Evolutionary conservation across 441 rosid genomes (phyloP), one percentile per base, ranked within the genome.

Genomic region (Arabidopsis hybrid): DNA sequence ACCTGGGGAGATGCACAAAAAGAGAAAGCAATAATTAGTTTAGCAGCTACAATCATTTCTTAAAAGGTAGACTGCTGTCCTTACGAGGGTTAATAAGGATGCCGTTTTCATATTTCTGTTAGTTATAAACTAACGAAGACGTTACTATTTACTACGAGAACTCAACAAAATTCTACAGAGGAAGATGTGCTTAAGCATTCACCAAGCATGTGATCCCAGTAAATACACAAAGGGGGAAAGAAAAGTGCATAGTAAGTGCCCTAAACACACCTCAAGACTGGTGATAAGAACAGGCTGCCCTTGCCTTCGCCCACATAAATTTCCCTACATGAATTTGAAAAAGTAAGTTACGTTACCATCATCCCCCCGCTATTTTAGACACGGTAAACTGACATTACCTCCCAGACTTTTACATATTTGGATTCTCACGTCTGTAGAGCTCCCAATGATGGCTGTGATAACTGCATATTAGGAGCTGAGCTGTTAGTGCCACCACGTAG

Each of bases 211-310:
- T 53, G 38, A 77, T 46, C 46, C 70, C 55, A 13, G 7, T 56
- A 68, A 46, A 64, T 16, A 58, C 18, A 51, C 9, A 55, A 59
- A 65, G 17, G 47, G 39, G 38, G 31, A 62, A 67, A 65, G 18
- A 43, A 52, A 53, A 55, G 72, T 13, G 52, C 7, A 29, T 11
- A 39, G 66, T 65, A 68, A 67, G 57, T 81, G 50, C 51, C 61
- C 59, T 45, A 60, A 45, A 79, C 91, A 78, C 84, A 95, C 99
- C 86, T 93, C 99, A 79, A 95, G 81, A 81, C 84, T 88, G 82
- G 99, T 93, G 81, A 95, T 93, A 57, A 91, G 93, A 73, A 95
- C 97, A 50, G 97, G 98, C 79, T 95, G 99, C 70, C 99, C 94
- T 82, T 95, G 98, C 73, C 97, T 86, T 82, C 90, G 97, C 61